A percentile compares a stretch with the other conserved stretches of the same genome.
phyloP scores from a whole-genome alignment of 371 early-diverging fungal species.

The Conidiobolus incongruus region DNA sequence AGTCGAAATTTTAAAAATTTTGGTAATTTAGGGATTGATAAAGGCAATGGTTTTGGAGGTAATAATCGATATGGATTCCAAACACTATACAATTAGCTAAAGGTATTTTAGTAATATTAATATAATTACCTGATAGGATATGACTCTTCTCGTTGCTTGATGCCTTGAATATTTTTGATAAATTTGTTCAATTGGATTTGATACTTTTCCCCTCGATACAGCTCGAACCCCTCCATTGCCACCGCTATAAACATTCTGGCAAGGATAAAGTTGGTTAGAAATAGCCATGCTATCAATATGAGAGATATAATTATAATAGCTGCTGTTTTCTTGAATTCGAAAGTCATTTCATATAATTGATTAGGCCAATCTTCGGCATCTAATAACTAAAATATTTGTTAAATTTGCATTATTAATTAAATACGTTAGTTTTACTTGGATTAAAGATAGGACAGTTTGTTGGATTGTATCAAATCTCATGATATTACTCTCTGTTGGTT shows the following conservation, averaged over 20 bases:
- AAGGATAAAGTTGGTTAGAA: constrained; percentile 35
- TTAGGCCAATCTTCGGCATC: constrained; percentile 46
- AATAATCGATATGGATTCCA: no score
- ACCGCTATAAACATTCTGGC: constrained; percentile 35
- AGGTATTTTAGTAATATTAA: no score
- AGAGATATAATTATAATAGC: constrained; percentile 18
- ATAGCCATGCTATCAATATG: constrained; percentile 31
- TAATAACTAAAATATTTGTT: no score
- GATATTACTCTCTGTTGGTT: no score
- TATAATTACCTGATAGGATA: no score
- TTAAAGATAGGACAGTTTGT: background rate
- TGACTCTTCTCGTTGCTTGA: no score
- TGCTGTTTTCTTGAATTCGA: background rate
- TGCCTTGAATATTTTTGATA: background rate
- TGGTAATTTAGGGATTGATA: no score
- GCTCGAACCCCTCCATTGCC: constrained; percentile 29
- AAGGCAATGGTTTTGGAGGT: no score
- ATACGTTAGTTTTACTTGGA: no score
- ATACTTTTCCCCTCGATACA: constrained; percentile 28
- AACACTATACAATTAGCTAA: no score
- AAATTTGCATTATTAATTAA: no score
- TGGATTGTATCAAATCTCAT: background rate
- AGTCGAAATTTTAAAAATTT: no score
- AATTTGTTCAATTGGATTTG: constrained; percentile 13
- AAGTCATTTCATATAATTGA: constrained; percentile 24